Evolutionary conservation across 2,329 filamentous ascomycete genomes (phyloP).

Genomic region (Lasiodiplodia sp.): DNA sequence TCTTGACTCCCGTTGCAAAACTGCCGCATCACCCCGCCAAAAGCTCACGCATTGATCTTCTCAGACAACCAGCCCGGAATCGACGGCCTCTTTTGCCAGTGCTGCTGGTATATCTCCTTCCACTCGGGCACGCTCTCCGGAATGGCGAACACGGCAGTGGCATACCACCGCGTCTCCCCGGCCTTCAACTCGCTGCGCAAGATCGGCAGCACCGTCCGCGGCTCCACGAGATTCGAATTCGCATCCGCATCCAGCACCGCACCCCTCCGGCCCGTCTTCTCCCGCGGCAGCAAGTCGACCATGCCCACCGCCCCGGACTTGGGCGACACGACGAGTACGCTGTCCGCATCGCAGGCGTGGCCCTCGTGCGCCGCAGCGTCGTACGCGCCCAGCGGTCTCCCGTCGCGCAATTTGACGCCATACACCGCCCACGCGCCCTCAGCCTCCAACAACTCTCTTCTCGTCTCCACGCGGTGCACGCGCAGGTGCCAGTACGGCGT

Average conservation of each 20-base stretch:
- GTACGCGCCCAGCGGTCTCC: slow-evolving; percentile 58
- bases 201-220: slow-evolving; percentile 74
- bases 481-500: slow-evolving; percentile 75
- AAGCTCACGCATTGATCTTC: slow-evolving; percentile 25
- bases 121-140: slow-evolving; percentile 47
- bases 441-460: slow-evolving; percentile 70
- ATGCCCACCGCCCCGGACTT: slow-evolving; percentile 61
- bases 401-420: slow-evolving; percentile 66
- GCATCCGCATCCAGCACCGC: slow-evolving; percentile 75
- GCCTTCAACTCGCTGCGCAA: slow-evolving; percentile 67
- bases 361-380: slow-evolving; percentile 52
- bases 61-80: slow-evolving; percentile 39
- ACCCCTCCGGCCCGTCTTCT: slow-evolving; percentile 60
- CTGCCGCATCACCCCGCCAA: neutral
- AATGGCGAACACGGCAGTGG: slow-evolving; percentile 75
- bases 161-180: slow-evolving; percentile 69
- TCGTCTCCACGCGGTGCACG: slow-evolving; percentile 67
- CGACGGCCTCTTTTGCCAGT: slow-evolving; percentile 44
- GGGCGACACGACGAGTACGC: slow-evolving; percentile 51
- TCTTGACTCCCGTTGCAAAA: neutral
- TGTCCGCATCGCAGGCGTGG: slow-evolving; percentile 36
- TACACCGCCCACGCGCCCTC: slow-evolving; percentile 78
- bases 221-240: slow-evolving; percentile 78
- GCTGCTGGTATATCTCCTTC: slow-evolving; percentile 32
- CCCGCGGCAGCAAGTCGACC: slow-evolving; percentile 49